These are phyloP conservation scores for Termitomyces sp. DNA, from an alignment of 768 basidiomycete genomes.

Conservation along the genomic window DNA sequence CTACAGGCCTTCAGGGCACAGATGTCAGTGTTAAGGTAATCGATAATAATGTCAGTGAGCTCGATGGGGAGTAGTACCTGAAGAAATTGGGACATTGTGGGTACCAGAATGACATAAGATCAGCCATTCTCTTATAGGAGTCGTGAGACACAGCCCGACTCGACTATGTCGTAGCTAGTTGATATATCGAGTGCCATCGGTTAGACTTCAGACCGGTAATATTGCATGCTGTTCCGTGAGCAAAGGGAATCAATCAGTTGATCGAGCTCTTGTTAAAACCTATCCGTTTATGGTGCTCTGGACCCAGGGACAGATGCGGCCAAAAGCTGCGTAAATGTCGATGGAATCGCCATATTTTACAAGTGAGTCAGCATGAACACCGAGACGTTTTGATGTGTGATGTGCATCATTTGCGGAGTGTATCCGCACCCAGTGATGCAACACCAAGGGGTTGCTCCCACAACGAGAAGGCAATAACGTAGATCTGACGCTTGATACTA, in stretches of 20 bases:
- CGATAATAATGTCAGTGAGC: constrained; percentile 7
- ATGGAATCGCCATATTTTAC: neutral
- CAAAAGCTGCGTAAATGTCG: neutral
- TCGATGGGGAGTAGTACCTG: constrained; percentile 5
- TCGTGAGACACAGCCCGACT: neutral
- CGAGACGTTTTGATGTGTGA: neutral
- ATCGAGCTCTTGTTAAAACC: neutral
- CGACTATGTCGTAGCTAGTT: constrained; percentile 37
- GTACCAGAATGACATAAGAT: neutral
- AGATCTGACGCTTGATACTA: neutral
- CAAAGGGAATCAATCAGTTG: neutral
- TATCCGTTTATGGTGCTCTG: neutral
- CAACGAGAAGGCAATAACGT: neutral
- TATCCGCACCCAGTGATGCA: neutral
- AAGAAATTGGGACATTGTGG: neutral
- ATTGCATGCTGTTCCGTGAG: neutral
- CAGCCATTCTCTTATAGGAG: neutral
- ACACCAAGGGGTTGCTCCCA: neutral
- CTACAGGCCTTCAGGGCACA: constrained; percentile 5
- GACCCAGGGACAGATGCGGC: neutral
- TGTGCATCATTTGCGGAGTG: neutral
- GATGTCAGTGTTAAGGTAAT: constrained; percentile 5
- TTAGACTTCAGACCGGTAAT: neutral
- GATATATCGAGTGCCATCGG: neutral
- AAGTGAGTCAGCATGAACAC: neutral